phyloP scores from a whole-genome alignment of 495 filamentous ascomycete genomes.

The Podospora comata region DNA sequence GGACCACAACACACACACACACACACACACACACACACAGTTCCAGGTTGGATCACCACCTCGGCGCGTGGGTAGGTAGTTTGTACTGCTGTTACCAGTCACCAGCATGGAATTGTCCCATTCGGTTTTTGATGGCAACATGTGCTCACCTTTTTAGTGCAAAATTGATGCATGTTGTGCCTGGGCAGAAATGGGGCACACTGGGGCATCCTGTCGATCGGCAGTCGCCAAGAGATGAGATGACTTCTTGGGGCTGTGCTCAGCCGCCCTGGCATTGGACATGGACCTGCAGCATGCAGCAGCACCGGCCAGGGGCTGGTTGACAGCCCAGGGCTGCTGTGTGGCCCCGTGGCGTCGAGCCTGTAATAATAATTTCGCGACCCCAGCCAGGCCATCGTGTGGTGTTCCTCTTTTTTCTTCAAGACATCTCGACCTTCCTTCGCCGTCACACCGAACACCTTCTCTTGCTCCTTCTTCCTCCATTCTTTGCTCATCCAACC shows the following conservation, averaged over 20 bases:
- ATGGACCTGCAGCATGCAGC: background rate
- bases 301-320: background rate
- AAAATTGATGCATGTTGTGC: slow-evolving; percentile 8
- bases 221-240: slow-evolving; percentile 10
- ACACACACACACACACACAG: background rate
- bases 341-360: slow-evolving; percentile 4
- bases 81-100: no score
- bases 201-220: slow-evolving; percentile 5
- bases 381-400: background rate
- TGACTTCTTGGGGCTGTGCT: slow-evolving; percentile 10
- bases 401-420: slow-evolving; percentile 12
- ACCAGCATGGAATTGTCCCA: no score
- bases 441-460: background rate
- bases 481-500: slow-evolving; percentile 18
- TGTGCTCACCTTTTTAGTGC: background rate
- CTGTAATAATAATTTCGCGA: slow-evolving; percentile 16
- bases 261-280: slow-evolving; percentile 13
- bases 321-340: background rate
- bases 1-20: no score
- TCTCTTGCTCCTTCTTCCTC: slow-evolving; percentile 1
- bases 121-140: background rate
- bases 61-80: no score
- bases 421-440: slow-evolving; percentile 7
- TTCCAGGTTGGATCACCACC: no score
- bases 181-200: slow-evolving; percentile 4